Conservation (phyloP, 768 basidiomycete species). For the Pisolithus marmoratus region DNA sequence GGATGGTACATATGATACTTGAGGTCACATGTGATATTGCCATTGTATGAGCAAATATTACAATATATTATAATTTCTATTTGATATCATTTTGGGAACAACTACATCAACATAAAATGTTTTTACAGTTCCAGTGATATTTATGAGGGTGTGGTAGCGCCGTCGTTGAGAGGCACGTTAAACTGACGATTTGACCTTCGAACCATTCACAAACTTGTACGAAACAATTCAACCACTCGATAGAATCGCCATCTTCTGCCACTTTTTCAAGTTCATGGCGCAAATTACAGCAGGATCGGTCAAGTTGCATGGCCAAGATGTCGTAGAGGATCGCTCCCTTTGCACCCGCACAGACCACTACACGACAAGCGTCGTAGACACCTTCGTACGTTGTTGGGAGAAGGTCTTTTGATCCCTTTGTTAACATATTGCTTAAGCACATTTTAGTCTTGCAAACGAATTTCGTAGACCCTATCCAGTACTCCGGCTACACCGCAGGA, state of each 20-base stretch:
- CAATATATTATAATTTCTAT: too few relatives aligned
- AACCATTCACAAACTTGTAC: conserved; percentile 58
- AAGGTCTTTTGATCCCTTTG: conserved; percentile 25
- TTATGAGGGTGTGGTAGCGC: too few relatives aligned
- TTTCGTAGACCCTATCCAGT: conserved; percentile 6
- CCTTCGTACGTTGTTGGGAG: conserved; percentile 47
- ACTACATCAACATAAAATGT: too few relatives aligned
- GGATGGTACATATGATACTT: too few relatives aligned
- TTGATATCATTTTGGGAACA: too few relatives aligned
- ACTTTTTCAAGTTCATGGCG: conserved; percentile 32
- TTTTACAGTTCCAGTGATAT: too few relatives aligned
- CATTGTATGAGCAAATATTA: too few relatives aligned
- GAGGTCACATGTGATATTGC: too few relatives aligned
- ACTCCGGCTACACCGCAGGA: conserved; percentile 5
- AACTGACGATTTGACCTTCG: conserved; percentile 55
- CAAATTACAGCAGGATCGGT: conserved; percentile 43
- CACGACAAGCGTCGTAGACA: conserved; percentile 53
- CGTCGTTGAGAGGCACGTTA: too few relatives aligned
- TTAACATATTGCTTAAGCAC: conserved; percentile 39
- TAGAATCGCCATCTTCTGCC: conserved; percentile 17
- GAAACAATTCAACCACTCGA: conserved; percentile 56
- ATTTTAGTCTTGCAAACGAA: conserved; percentile 27
- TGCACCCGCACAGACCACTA: conserved; percentile 46
- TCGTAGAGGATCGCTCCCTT: conserved; percentile 57
- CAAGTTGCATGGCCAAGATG: conserved; percentile 52